Conservation (phyloP, 371 early-diverging fungal species). For the Dentiscutata heterogama region DNA sequence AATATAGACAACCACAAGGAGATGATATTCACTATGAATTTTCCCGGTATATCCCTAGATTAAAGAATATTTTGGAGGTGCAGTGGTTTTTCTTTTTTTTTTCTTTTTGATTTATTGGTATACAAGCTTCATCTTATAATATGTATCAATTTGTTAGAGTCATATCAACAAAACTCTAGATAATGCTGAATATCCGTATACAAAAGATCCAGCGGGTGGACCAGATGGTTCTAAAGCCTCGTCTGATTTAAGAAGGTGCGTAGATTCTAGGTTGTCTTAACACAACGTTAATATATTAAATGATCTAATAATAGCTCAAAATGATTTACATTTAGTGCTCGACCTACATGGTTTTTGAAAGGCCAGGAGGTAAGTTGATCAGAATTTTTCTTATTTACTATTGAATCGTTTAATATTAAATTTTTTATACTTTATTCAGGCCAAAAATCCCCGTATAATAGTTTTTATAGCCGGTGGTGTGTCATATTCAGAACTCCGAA, state of each 20-base stretch:
- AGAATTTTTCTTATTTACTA: too few species aligned
- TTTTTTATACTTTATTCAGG: not conserved
- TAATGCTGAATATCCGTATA: slow-evolving; percentile 66
- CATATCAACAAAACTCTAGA: slow-evolving; percentile 71
- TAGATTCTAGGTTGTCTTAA: not conserved
- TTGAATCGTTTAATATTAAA: not conserved
- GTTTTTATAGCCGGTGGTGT: slow-evolving; percentile 94
- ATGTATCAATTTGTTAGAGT: slow-evolving; percentile 52
- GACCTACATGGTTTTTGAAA: slow-evolving; percentile 38
- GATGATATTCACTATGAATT: slow-evolving; percentile 72
- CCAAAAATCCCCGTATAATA: slow-evolving; percentile 44
- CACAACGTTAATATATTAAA: not conserved
- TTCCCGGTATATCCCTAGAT: slow-evolving; percentile 76
- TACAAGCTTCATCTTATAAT: too few species aligned
- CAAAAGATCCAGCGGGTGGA: slow-evolving; percentile 50
- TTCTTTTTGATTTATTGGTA: not conserved
- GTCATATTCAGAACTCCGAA: slow-evolving; percentile 91
- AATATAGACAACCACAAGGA: slow-evolving; percentile 59
- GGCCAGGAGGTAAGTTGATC: slow-evolving; percentile 32
- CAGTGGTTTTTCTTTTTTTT: not conserved
- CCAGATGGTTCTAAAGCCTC: slow-evolving; percentile 48
- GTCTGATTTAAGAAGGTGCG: slow-evolving; percentile 40
- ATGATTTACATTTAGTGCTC: slow-evolving; percentile 7
- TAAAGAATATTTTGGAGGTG: slow-evolving; percentile 54
- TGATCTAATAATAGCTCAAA: not conserved